Evolutionary conservation across 2,329 filamentous ascomycete species (phyloP), one percentile per base, ranked within the genome.

Genomic region (Diaporthe amygdali): DNA sequence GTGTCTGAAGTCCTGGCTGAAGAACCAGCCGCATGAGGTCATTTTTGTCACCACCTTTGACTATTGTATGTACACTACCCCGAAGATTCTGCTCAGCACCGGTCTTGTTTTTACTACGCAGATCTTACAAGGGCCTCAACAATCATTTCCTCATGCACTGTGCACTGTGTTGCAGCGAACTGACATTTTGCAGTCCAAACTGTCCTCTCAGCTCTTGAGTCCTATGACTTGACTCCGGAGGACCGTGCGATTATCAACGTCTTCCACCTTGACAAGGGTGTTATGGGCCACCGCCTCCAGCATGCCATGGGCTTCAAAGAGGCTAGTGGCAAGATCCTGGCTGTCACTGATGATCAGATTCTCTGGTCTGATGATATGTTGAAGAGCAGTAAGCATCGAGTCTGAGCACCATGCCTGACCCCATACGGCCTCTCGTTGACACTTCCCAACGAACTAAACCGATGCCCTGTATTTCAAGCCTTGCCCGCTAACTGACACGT

Each of bases 261-360:
- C 17, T 14, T 59, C 30, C 66, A 68, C 32, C 52, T 68, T 15
- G 52, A 49, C 1, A 52, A 59, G 22, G 54, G 66, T 25, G 25
- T 68, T 30, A 30, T 10, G 10, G 66, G 66, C 20, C 66, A 68
- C 30, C 66, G 66, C 10, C 37, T 59, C n/a, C 66, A 68, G 52
- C 66, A 68, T 12, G 41, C 54, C n/a, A 27, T 51, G 52, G 66
- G 66, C 25, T 68, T 68, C 46, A 30, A 32, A 30, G 34, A 30
- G 54, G 66, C 41, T 32, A 68, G 30, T 22, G 66, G 66, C 32
- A 41, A 51, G 41, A 59, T 68, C 52, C 59, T 68, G 66, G 66
- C 66, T 17, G 52, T 68, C 22, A 59, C 52, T n/a, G 66, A 68
- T 68, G 66, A 68, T 25, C 66, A 68, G 44, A 41, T 68, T 20